phyloP scores from a whole-genome alignment of 2,329 filamentous ascomycete genomes.

The Colletotrichum gigasporum region DNA sequence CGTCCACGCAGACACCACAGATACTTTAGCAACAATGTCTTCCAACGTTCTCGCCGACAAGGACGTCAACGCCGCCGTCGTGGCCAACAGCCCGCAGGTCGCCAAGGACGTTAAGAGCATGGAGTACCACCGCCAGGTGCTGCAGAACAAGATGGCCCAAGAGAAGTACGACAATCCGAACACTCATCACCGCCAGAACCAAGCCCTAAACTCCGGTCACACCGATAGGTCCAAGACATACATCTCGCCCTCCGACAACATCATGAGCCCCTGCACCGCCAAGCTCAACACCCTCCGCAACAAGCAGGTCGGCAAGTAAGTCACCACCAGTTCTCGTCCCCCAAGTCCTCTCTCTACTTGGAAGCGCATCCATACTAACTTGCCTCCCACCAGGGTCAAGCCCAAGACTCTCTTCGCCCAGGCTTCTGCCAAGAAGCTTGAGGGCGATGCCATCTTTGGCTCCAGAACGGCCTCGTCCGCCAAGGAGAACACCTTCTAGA shows the following conservation, averaged over 20 bases:
- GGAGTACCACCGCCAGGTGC: slow-evolving; percentile 81
- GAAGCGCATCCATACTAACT: slow-evolving; percentile 1
- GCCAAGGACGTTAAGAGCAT: slow-evolving; percentile 70
- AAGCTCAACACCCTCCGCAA: slow-evolving; percentile 84
- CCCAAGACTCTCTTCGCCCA: slow-evolving; percentile 75
- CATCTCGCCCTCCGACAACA: slow-evolving; percentile 86
- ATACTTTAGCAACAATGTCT: slow-evolving; percentile 55
- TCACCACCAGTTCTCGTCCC: slow-evolving; percentile 31
- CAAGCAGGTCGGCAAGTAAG: slow-evolving; percentile 82
- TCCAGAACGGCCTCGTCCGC: slow-evolving; percentile 34
- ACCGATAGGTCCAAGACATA: slow-evolving; percentile 62
- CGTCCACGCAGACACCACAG: too few relatives aligned
- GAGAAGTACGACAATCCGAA: slow-evolving; percentile 60
- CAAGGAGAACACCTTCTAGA: slow-evolving; percentile 27
- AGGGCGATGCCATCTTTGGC: slow-evolving; percentile 41
- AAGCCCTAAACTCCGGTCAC: slow-evolving; percentile 22
- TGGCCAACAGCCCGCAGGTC: slow-evolving; percentile 37
- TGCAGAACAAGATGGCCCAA: slow-evolving; percentile 76
- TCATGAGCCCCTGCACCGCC: slow-evolving; percentile 86
- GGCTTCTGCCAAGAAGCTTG: slow-evolving; percentile 70
- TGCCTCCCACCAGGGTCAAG: slow-evolving; percentile 59
- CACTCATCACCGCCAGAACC: not conserved
- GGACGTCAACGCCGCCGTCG: slow-evolving; percentile 69
- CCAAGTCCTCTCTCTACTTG: too few relatives aligned
- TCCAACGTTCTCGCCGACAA: slow-evolving; percentile 69